A percentile compares a stretch with the other conserved stretches of the same genome.
Conservation (phyloP, 2,329 filamentous ascomycete species). For the Colletotrichum siamense region DNA sequence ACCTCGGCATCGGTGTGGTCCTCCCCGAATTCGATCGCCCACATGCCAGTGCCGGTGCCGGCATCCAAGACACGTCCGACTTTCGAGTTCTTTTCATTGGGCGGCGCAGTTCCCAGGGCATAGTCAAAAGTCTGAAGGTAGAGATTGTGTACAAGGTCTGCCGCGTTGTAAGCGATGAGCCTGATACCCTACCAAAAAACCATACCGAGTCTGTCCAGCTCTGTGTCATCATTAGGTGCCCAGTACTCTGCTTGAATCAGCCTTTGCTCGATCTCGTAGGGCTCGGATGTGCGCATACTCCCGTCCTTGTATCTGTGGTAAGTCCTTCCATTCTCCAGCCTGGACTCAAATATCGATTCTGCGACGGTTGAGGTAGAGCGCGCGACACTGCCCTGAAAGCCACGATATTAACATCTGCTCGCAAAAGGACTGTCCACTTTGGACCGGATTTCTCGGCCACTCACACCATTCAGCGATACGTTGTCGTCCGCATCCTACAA, state of each 20-base stretch:
- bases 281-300: background rate
- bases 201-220: background rate
- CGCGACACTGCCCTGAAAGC: background rate
- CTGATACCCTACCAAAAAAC: background rate
- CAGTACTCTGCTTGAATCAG: background rate
- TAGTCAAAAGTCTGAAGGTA: background rate
- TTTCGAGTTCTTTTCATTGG: background rate
- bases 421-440: background rate
- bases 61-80: background rate
- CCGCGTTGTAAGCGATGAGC: background rate
- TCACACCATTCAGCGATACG: background rate
- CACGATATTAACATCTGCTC: background rate
- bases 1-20: background rate
- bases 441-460: background rate
- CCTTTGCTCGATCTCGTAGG: background rate
- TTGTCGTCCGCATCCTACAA: background rate
- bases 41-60: background rate
- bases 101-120: background rate
- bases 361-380: background rate
- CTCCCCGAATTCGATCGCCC: background rate
- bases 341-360: background rate
- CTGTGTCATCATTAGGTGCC: background rate
- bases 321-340: background rate
- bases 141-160: background rate
- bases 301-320: background rate